Evolutionary conservation across 2,329 filamentous ascomycete species (phyloP).

Genomic region (Sarocladiaceae sp.): DNA sequence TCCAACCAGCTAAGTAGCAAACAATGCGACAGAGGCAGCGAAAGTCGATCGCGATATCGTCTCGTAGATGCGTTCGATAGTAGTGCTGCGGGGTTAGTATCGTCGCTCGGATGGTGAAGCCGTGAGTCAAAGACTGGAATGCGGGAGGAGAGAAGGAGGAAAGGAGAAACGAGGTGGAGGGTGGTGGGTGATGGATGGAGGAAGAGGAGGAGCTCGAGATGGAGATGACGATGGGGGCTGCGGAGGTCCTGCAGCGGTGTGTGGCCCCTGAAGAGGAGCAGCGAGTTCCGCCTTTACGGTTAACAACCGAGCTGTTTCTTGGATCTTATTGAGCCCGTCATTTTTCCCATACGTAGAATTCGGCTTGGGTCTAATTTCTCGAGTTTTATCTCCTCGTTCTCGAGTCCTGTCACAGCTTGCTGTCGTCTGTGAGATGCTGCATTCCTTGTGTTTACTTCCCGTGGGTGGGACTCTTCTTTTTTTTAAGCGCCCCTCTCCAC

Average conservation of each 20-base stretch:
- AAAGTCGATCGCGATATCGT: too few species aligned
- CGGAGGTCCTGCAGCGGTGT: constrained; percentile 2
- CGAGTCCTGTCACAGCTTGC: neutral
- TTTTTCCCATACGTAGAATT: too few species aligned
- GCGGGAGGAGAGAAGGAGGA: constrained; percentile 1
- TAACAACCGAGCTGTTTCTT: too few species aligned
- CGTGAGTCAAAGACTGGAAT: neutral
- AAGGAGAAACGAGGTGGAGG: neutral
- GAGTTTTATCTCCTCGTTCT: too few species aligned
- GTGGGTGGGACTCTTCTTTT: constrained; percentile 6
- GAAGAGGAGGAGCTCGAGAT: constrained; percentile 1
- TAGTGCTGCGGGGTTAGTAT: constrained; percentile 7
- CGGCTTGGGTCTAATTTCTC: too few species aligned
- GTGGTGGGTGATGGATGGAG: neutral
- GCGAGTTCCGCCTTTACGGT: too few species aligned
- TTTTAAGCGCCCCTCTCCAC: constrained; percentile 6
- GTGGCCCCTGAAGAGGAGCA: constrained; percentile 3
- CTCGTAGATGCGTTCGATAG: too few species aligned
- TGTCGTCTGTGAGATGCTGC: neutral
- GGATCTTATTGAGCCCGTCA: too few species aligned
- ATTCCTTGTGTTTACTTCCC: constrained; percentile 9
- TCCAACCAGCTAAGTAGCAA: too few species aligned
- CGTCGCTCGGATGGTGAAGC: neutral
- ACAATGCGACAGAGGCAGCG: too few species aligned
- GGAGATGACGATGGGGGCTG: constrained; percentile 5